phyloP scores from a whole-genome alignment of 1,284 basidiomycete species.

The Peniophora sp. region DNA sequence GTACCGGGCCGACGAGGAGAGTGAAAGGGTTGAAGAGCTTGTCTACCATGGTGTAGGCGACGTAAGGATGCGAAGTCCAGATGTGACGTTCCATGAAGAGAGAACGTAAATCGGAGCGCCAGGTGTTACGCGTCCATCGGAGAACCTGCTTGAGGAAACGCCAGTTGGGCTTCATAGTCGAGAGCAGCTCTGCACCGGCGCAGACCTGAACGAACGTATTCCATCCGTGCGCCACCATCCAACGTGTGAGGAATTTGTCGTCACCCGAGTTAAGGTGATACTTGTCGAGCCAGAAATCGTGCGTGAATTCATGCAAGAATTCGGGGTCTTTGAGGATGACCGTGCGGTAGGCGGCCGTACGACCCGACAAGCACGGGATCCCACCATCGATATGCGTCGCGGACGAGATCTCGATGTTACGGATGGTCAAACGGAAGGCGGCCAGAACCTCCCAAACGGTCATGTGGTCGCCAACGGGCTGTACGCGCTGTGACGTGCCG shows the following conservation, averaged over 20 bases:
- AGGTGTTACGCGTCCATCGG: slow-evolving; percentile 89
- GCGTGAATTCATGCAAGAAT: slow-evolving; percentile 86
- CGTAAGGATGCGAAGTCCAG: slow-evolving; percentile 86
- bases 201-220: slow-evolving; percentile 88
- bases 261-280: slow-evolving; percentile 91
- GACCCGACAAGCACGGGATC: slow-evolving; percentile 83
- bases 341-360: slow-evolving; percentile 88
- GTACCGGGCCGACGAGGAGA: slow-evolving; percentile 71
- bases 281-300: slow-evolving; percentile 88
- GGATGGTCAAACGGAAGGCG: slow-evolving; percentile 84
- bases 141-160: slow-evolving; percentile 89
- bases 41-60: slow-evolving; percentile 90
- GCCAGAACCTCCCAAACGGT: slow-evolving; percentile 93
- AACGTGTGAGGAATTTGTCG: slow-evolving; percentile 92
- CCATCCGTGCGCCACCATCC: slow-evolving; percentile 95
- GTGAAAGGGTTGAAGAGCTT: slow-evolving; percentile 90
- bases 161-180: slow-evolving; percentile 96
- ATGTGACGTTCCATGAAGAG: slow-evolving; percentile 84
- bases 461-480: slow-evolving; percentile 70
- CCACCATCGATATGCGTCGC: slow-evolving; percentile 91
- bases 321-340: slow-evolving; percentile 91
- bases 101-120: slow-evolving; percentile 82
- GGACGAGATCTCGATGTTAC: slow-evolving; percentile 86
- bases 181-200: slow-evolving; percentile 82
- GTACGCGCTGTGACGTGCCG: slow-evolving; percentile 84